phyloP scores from a whole-genome alignment of 2,329 filamentous ascomycete species.

The Boeremia exigua region DNA sequence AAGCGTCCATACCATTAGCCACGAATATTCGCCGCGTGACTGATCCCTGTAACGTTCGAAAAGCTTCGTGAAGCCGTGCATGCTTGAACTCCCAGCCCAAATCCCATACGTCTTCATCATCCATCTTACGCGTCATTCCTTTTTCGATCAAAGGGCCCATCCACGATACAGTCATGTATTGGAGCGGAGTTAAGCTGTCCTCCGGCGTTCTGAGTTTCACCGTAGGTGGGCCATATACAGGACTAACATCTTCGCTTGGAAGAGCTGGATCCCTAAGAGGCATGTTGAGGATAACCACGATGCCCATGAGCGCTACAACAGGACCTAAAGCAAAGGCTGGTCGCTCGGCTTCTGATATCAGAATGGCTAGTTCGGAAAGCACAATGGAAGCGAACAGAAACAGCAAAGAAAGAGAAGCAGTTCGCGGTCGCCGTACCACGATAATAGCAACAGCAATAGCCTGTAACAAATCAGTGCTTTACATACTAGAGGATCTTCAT shows the following conservation, averaged over 20 bases:
- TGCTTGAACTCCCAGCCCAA: conserved; percentile 85
- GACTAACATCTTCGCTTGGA: conserved; percentile 63
- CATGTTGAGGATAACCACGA: conserved; percentile 68
- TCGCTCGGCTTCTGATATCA: conserved; percentile 36
- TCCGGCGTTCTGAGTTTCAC: conserved; percentile 73
- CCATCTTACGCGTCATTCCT: conserved; percentile 69
- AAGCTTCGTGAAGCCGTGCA: conserved; percentile 72
- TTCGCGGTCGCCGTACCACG: conserved; percentile 49
- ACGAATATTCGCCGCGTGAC: conserved; percentile 72
- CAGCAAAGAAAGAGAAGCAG: conserved; percentile 50
- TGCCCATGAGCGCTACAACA: conserved; percentile 53
- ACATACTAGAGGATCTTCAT: background rate
- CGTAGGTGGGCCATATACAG: conserved; percentile 62
- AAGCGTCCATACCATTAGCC: conserved; percentile 80
- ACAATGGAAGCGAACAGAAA: conserved; percentile 45
- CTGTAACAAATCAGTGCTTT: conserved; percentile 36
- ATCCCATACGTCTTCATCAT: conserved; percentile 82
- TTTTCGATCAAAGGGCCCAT: conserved; percentile 74
- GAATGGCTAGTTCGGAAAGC: conserved; percentile 37
- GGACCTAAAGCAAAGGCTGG: conserved; percentile 44
- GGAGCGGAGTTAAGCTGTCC: conserved; percentile 78
- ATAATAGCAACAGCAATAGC: conserved; percentile 45
- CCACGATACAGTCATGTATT: conserved; percentile 87
- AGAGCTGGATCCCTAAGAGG: conserved; percentile 69
- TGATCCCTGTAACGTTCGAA: conserved; percentile 74